Evolutionary conservation across 202 grass and related monocot species (phyloP).

Genomic region (Carex arenaria): DNA sequence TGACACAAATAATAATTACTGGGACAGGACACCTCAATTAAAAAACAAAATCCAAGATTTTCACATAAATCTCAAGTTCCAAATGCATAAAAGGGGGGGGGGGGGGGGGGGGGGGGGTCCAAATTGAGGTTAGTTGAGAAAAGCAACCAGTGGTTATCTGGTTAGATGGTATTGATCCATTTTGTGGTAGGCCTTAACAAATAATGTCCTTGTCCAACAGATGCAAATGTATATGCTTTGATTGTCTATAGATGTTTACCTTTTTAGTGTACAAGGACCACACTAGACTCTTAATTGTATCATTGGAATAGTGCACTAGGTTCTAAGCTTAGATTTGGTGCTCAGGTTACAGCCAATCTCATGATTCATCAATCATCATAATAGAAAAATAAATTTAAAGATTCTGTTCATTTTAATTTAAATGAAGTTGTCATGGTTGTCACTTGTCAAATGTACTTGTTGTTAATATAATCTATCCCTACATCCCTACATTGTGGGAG

Average conservation of each 20-base stretch:
- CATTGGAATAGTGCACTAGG: not conserved
- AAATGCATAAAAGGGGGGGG: not conserved
- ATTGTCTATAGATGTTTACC: not conserved
- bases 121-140: not conserved
- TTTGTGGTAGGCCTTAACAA: not conserved
- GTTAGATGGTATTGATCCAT: not conserved
- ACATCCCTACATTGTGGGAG: not conserved
- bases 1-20: conserved; percentile 8
- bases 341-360: not conserved
- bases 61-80: not conserved
- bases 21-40: not conserved
- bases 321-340: not conserved
- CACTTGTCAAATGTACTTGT: not conserved
- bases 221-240: not conserved
- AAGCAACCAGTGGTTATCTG: not conserved
- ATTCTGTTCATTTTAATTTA: not conserved
- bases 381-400: not conserved
- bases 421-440: not conserved
- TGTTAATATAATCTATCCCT: not conserved
- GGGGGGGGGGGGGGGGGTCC: not conserved
- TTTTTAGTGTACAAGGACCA: not conserved
- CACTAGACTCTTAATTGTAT: not conserved
- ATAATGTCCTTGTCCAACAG: not conserved
- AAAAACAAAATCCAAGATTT: not conserved
- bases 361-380: not conserved